A percentile compares a stretch with the other conserved stretches of the same genome.
Evolutionary conservation across 2,329 filamentous ascomycete genomes (phyloP).

Genomic region (Parastagonospora avenae): DNA sequence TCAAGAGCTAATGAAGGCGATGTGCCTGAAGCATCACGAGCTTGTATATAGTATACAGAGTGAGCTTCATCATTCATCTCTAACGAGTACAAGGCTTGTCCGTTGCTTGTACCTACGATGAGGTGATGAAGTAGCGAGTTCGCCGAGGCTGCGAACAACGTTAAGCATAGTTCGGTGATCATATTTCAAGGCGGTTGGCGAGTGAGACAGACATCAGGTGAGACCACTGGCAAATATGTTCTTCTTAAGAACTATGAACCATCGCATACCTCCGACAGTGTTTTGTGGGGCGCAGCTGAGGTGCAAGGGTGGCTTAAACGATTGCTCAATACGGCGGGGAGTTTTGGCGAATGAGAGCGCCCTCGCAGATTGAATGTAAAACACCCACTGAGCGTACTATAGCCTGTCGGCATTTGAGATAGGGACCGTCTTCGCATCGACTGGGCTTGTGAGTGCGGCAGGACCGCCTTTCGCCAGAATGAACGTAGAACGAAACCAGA

Average conservation of each 20-base stretch:
- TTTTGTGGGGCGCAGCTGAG: slow-evolving; percentile 22
- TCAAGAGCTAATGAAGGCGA: slow-evolving; percentile 25
- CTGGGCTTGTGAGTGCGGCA: too few species aligned
- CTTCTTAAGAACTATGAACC: background rate
- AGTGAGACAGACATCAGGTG: background rate
- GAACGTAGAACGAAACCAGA: too few species aligned
- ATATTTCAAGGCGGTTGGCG: slow-evolving; percentile 2
- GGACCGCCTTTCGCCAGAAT: too few species aligned
- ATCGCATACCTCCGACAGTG: slow-evolving; percentile 1
- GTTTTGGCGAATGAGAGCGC: slow-evolving; percentile 8
- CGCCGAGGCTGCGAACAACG: slow-evolving; percentile 8
- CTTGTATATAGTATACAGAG: slow-evolving; percentile 12
- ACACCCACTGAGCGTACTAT: background rate
- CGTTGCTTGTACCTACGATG: slow-evolving; percentile 22
- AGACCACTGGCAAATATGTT: background rate
- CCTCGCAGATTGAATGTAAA: slow-evolving; percentile 5
- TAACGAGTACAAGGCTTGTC: slow-evolving; percentile 18
- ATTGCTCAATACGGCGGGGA: slow-evolving; percentile 14
- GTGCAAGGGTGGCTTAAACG: slow-evolving; percentile 9
- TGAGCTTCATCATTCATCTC: slow-evolving; percentile 19
- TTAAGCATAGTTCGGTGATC: slow-evolving; percentile 7
- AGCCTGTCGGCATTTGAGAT: background rate
- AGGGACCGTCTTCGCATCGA: background rate
- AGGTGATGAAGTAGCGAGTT: slow-evolving; percentile 22
- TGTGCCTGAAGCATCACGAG: slow-evolving; percentile 14